These are phyloP conservation scores for Trifolium repens DNA, from an alignment of 306 rosid genomes.

Conservation along the genomic window DNA sequence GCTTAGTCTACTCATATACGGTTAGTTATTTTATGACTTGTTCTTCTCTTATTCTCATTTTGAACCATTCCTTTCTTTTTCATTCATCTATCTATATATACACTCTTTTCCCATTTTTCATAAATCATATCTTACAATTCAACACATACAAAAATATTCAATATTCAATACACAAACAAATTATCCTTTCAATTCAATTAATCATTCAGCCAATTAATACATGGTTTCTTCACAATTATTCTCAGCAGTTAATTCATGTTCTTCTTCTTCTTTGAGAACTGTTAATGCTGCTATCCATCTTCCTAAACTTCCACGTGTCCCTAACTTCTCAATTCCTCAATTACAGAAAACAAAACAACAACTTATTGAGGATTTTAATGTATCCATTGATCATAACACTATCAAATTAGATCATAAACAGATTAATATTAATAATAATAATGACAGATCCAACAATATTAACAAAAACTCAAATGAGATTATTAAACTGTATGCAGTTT, in stretches of 20 bases:
- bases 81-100: not conserved
- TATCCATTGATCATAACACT: not conserved
- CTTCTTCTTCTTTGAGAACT: slow-evolving; percentile 11
- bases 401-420: not conserved
- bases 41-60: not conserved
- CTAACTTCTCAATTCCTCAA: slow-evolving; percentile 13
- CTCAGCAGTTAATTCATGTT: slow-evolving; percentile 15
- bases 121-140: not conserved
- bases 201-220: not conserved
- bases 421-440: not conserved
- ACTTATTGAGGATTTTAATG: not conserved
- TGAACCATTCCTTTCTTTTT: not conserved
- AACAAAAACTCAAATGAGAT: not conserved
- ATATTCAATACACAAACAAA: not conserved
- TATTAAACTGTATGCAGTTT: slow-evolving; percentile 13
- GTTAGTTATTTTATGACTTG: not conserved
- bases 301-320: not conserved
- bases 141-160: not conserved
- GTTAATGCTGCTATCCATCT: slow-evolving; percentile 16
- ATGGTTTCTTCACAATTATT: slow-evolving; percentile 21
- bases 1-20: not conserved
- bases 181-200: not conserved
- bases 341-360: not conserved
- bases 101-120: not conserved
- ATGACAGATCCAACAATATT: not conserved